These are phyloP conservation scores for Gastrolobium villosum DNA, from an alignment of 306 rosid genomes.

Conservation along the genomic window DNA sequence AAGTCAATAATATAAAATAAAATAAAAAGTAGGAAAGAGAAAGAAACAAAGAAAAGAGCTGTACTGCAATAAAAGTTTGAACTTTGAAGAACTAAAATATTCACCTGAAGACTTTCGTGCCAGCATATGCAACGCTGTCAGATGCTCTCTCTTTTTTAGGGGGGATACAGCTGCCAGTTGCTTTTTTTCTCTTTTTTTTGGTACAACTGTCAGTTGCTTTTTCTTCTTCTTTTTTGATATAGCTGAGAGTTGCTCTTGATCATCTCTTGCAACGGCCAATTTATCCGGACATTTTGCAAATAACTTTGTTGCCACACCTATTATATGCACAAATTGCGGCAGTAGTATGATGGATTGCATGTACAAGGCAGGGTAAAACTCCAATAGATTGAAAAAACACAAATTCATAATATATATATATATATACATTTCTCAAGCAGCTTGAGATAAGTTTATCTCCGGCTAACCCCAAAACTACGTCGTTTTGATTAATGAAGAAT, in stretches of 20 bases:
- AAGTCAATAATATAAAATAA: not conserved
- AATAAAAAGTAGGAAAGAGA: not conserved
- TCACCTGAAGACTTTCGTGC: not conserved
- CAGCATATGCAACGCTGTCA: slow-evolving; percentile 20
- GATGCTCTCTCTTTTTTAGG: no score
- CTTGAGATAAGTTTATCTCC: no score
- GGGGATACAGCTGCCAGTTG: no score
- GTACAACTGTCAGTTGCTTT: no score
- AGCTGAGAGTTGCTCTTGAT: no score
- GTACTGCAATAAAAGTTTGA: not conserved
- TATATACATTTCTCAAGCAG: no score
- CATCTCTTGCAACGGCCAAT: not conserved
- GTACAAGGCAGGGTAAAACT: not conserved
- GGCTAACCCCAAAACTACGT: no score
- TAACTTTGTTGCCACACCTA: slow-evolving; percentile 6
- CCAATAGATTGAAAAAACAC: no score
- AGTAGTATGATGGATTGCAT: not conserved
- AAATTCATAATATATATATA: no score
- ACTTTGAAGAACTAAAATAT: not conserved
- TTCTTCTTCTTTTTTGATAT: no score
- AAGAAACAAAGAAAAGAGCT: not conserved
- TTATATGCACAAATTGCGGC: not conserved
- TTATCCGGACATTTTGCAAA: not conserved
- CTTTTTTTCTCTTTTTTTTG: no score
- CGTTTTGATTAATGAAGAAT: no score